Conservation (phyloP, 1,284 basidiomycete genomes). For the Cutaneotrichosporon mucoides region DNA sequence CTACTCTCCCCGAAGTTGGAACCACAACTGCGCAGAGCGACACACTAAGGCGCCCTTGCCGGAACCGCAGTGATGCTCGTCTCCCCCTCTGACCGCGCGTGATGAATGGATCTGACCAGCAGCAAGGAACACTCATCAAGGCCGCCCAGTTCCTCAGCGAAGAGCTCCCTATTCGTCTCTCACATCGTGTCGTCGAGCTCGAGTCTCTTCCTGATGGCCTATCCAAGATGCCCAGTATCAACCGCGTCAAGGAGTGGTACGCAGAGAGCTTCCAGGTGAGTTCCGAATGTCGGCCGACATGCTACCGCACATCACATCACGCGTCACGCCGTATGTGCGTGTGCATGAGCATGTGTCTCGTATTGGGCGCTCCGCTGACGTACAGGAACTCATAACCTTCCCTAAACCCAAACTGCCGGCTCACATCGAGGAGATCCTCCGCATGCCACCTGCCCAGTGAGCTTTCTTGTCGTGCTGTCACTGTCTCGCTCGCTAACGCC, state of each 20-base stretch:
- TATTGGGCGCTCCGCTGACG: slow-evolving; percentile 7
- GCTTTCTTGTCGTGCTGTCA: no score
- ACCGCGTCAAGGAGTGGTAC: slow-evolving; percentile 97
- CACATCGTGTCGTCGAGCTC: slow-evolving; percentile 94
- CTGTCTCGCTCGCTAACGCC: no score
- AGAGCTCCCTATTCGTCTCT: slow-evolving; percentile 81
- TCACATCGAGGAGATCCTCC: slow-evolving; percentile 65
- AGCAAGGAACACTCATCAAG: slow-evolving; percentile 76
- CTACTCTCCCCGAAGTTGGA: no score
- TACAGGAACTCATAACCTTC: slow-evolving; percentile 82
- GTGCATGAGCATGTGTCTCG: no score
- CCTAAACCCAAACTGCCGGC: slow-evolving; percentile 67
- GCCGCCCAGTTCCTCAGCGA: slow-evolving; percentile 78
- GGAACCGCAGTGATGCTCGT: neutral
- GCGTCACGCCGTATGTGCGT: no score
- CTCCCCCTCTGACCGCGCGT: neutral
- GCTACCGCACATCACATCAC: no score
- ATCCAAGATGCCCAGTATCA: slow-evolving; percentile 86
- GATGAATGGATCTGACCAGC: neutral
- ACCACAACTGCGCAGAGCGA: neutral
- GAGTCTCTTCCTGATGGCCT: slow-evolving; percentile 91
- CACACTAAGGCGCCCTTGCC: no score
- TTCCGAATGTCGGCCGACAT: slow-evolving; percentile 11
- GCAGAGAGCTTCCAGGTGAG: slow-evolving; percentile 94
- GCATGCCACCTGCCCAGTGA: slow-evolving; percentile 52